A percentile compares a stretch with the other conserved stretches of the same genome.
These are phyloP conservation scores for Lolium rigidum DNA, from an alignment of 176 grass and related monocot species.

Conservation along the genomic window DNA sequence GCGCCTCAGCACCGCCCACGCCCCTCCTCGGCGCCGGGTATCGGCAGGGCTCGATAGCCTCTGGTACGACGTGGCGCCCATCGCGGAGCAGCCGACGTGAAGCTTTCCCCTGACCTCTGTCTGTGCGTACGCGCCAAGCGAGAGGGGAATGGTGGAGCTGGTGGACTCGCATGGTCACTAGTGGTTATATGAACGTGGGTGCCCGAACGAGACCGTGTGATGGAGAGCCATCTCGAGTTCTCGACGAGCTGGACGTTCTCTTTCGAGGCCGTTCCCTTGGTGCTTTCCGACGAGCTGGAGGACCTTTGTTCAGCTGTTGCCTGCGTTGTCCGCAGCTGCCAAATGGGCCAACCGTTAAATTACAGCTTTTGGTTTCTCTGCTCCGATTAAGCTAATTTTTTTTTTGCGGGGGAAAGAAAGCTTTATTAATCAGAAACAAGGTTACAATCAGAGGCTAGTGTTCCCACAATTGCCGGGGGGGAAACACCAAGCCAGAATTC, in stretches of 20 bases:
- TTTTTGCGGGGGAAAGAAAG: too few relatives aligned
- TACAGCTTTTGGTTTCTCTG: background rate
- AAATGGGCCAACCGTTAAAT: conserved; percentile 31
- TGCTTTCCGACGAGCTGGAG: conserved; percentile 33
- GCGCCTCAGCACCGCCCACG: conserved; percentile 34
- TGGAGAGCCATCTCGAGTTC: background rate
- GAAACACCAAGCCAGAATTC: too few relatives aligned
- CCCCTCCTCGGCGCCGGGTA: conserved; percentile 31
- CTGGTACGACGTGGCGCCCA: conserved; percentile 39
- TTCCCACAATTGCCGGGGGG: too few relatives aligned
- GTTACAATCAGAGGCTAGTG: too few relatives aligned
- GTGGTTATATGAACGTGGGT: conserved; percentile 30
- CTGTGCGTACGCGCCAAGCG: background rate
- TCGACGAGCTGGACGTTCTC: background rate
- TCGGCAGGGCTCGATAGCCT: conserved; percentile 19
- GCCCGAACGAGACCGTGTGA: background rate
- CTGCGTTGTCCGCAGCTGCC: conserved; percentile 29
- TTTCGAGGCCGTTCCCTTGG: background rate
- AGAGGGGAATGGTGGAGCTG: background rate
- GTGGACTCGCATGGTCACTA: background rate
- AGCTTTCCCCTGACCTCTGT: background rate
- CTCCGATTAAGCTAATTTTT: background rate
- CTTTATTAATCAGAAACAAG: too few relatives aligned
- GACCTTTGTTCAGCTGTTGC: background rate
- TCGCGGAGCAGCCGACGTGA: background rate